A percentile compares a stretch with the other conserved stretches of the same genome.
These are phyloP conservation scores for Xylaria multiplex DNA, from an alignment of 2,329 filamentous ascomycete species.

Conservation along the genomic window DNA sequence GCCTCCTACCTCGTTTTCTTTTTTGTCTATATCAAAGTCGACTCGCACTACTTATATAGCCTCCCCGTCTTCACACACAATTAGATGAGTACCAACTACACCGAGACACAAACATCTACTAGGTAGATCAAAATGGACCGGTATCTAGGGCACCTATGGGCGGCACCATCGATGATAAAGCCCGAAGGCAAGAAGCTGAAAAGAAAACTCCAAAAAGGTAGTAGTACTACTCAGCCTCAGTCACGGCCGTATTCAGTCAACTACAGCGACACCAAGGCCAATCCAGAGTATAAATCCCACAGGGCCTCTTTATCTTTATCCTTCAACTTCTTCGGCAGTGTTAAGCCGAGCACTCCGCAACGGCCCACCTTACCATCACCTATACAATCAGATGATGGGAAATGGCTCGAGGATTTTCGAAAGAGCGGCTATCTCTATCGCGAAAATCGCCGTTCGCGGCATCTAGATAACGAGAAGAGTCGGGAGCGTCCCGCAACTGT, in stretches of 20 bases:
- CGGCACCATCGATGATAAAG: conserved; percentile 39
- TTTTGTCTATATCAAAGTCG: conserved; percentile 3
- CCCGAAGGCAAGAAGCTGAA: conserved; percentile 47
- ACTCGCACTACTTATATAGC: not conserved
- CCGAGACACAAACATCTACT: conserved; percentile 31
- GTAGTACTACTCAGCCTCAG: conserved; percentile 41
- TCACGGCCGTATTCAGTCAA: conserved; percentile 41
- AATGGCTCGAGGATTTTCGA: conserved; percentile 47
- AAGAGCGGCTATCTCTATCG: conserved; percentile 44
- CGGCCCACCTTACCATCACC: conserved; percentile 31
- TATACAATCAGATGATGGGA: conserved; percentile 40
- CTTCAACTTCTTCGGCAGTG: conserved; percentile 31
- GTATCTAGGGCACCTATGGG: conserved; percentile 40
- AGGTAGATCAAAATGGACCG: conserved; percentile 44
- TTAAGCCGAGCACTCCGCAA: conserved; percentile 32
- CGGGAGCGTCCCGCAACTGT: conserved; percentile 36
- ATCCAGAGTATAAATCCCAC: conserved; percentile 22
- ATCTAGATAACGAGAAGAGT: conserved; percentile 23
- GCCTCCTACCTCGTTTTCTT: not conserved
- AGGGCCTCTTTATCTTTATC: conserved; percentile 20
- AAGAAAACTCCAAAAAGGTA: conserved; percentile 48
- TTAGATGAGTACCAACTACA: conserved; percentile 6
- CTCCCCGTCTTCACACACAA: not conserved
- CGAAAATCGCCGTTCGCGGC: conserved; percentile 30
- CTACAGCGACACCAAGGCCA: conserved; percentile 41